Conservation (phyloP, 1,139 yeast species). For the Kluyveromyces sp. region DNA sequence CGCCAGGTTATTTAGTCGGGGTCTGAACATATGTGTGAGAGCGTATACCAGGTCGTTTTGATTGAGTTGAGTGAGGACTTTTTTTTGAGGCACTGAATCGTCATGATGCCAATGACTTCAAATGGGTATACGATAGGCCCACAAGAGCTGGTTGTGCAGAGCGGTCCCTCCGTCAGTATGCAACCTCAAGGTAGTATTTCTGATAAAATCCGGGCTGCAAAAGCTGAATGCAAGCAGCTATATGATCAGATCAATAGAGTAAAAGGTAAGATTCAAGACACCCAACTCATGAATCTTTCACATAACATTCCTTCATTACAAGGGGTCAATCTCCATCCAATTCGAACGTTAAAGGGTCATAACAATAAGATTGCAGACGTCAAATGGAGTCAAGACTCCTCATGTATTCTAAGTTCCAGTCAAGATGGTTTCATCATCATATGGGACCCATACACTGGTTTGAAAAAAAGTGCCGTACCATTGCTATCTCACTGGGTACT, state of each 20-base stretch:
- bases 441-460: conserved; percentile 76
- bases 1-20: too few relatives aligned
- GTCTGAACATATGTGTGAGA: too few relatives aligned
- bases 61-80: too few relatives aligned
- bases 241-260: conserved; percentile 45
- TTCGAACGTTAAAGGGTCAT: conserved; percentile 57
- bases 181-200: conserved; percentile 22
- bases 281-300: conserved; percentile 40
- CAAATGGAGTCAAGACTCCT: conserved; percentile 61
- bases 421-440: conserved; percentile 82
- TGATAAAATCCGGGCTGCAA: conserved; percentile 35
- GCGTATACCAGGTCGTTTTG: too few relatives aligned
- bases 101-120: not conserved
- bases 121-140: not conserved
- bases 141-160: conserved; percentile 5
- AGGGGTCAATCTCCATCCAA: conserved; percentile 32
- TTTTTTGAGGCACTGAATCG: too few relatives aligned
- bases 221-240: conserved; percentile 42
- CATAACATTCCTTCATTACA: conserved; percentile 25
- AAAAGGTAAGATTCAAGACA: conserved; percentile 40
- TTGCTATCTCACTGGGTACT: conserved; percentile 74
- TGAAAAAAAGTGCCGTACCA: conserved; percentile 63
- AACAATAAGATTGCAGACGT: conserved; percentile 64
- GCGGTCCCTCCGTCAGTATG: not conserved
- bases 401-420: conserved; percentile 59